Base-by-base conservation (phyloP, 2,329 filamentous ascomycete species). In the Coleophoma crateriformis region DNA sequence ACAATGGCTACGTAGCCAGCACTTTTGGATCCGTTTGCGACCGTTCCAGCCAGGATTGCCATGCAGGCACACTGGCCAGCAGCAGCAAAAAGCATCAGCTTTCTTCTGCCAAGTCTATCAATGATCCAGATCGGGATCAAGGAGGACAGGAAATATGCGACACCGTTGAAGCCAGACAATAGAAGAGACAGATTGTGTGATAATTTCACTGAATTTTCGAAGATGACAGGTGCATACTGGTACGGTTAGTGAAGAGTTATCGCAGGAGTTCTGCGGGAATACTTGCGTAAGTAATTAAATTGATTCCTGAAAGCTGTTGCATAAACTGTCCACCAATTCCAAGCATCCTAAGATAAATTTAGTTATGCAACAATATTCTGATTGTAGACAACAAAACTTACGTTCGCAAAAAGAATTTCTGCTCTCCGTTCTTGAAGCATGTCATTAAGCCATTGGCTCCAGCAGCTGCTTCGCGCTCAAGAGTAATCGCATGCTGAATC, bases 21-120 rank as follows among this genome's bases (percentile, higher is more conserved):
- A 2, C 65, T 53, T 13, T 66, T 62, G 14, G 64, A 57, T 4
- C 69, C 71, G 33, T 68, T 62, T 10, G 63, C 68, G 0, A 74
- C 68, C 0, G 73, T 48, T 17, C 76, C 77, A 0, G 74, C 73
- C n/a, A 81, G 71, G 27, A 87, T 73, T 1, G 79, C 76, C 72
- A 77, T 76, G 51, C 72, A 76, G 2, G 51, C 57, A 49, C 64
- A 61, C 39, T 70, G 67, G 1, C 67, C 67, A 2, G 53, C 58
- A 12, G 60, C 64, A 1, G 66, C 65, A 19, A 69, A 81, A 61
- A 83, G 72, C 73, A 84, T 78, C 62, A 83, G 69, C 59, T 79
- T 81, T 8, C 80, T 69, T 5, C 79, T 72, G 15, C 79, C 80
- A 54, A 75, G 74, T 33, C 54, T 59, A 64, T 74, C 71, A 45